A percentile compares a stretch with the other conserved stretches of the same genome.
Evolutionary conservation across 2,329 filamentous ascomycete genomes (phyloP).

Genomic region (Clonostachys sp.): DNA sequence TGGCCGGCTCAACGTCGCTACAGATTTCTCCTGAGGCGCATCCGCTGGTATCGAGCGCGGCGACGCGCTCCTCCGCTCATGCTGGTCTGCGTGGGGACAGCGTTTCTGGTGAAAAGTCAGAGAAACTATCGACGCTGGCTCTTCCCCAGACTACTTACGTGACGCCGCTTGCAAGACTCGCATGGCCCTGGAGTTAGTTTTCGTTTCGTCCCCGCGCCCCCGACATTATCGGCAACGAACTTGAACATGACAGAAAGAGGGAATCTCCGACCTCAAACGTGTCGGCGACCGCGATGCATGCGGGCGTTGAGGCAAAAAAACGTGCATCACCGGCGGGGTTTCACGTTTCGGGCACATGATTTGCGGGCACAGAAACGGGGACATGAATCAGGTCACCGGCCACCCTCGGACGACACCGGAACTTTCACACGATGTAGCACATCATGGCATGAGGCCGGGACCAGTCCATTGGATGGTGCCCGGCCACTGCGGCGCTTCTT

Average conservation of each 20-base stretch:
- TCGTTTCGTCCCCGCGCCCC: slow-evolving; percentile 10
- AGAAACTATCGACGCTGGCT: neutral
- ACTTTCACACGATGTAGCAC: neutral
- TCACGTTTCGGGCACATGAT: neutral
- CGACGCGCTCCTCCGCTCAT: neutral
- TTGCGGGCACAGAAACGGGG: neutral
- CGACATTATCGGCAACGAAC: slow-evolving; percentile 20
- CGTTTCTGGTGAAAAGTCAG: slow-evolving; percentile 1
- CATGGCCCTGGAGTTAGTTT: slow-evolving; percentile 6
- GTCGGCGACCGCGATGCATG: neutral
- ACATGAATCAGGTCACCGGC: neutral
- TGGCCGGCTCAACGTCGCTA: slow-evolving; percentile 1
- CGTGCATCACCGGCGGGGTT: neutral
- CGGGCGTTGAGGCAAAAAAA: neutral
- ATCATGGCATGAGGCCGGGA: neutral
- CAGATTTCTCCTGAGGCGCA: neutral
- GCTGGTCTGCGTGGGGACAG: neutral
- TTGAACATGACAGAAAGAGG: slow-evolving; percentile 9
- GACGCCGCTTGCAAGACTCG: slow-evolving; percentile 8
- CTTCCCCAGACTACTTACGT: slow-evolving; percentile 4
- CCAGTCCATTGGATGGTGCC: neutral
- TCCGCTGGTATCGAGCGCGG: neutral
- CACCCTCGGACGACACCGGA: neutral
- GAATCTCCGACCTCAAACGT: neutral
- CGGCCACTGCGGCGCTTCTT: neutral